Conservation (phyloP, 2,329 filamentous ascomycete genomes). For the Curvularia sp. region DNA sequence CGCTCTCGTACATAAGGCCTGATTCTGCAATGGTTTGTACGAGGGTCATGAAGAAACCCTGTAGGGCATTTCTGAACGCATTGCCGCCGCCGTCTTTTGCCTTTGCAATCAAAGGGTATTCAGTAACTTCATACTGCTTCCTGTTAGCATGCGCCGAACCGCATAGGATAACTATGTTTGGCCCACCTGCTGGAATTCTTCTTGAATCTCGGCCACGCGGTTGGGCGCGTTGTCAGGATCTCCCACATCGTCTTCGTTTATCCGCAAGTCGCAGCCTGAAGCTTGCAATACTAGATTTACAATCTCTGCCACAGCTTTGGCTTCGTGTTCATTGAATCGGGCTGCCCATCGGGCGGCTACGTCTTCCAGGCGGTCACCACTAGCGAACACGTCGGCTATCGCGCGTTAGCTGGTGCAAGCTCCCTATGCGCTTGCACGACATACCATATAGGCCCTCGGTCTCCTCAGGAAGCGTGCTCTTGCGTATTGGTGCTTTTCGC, state of each 20-base stretch:
- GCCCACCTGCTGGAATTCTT: constrained; percentile 79
- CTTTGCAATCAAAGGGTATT: constrained; percentile 90
- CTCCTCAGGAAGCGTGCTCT: constrained; percentile 58
- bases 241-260: constrained; percentile 82
- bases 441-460: constrained; percentile 65
- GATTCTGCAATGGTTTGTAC: constrained; percentile 81
- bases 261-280: constrained; percentile 79
- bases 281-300: constrained; percentile 69
- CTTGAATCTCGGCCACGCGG: constrained; percentile 82
- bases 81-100: constrained; percentile 76
- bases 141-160: constrained; percentile 20
- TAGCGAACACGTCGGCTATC: constrained; percentile 66
- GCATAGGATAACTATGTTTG: background rate
- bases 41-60: constrained; percentile 79
- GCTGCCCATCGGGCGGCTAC: constrained; percentile 65
- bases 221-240: constrained; percentile 87
- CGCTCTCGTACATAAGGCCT: constrained; percentile 79
- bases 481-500: constrained; percentile 59
- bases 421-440: constrained; percentile 7
- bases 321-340: constrained; percentile 63
- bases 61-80: constrained; percentile 78
- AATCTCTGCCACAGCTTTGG: constrained; percentile 62
- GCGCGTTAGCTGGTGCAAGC: constrained; percentile 31
- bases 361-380: constrained; percentile 61
- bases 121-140: constrained; percentile 73